phyloP scores from a whole-genome alignment of 2,329 filamentous ascomycete species.

The Cercospora berteroae region DNA sequence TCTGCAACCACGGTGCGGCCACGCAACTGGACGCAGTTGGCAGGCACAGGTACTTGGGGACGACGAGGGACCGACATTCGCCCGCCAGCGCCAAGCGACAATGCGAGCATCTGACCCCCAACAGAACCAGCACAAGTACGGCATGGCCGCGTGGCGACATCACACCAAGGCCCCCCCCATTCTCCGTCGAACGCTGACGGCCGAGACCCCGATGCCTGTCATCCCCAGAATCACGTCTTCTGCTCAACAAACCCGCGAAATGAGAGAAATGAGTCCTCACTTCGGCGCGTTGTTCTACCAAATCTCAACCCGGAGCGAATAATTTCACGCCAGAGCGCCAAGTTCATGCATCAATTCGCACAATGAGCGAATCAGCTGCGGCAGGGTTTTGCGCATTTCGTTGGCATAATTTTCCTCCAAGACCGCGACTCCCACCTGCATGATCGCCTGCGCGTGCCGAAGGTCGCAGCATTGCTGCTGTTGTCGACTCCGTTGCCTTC shows the following conservation, averaged over 20 bases:
- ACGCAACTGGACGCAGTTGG: neutral
- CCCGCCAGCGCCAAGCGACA: neutral
- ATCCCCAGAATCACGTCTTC: neutral
- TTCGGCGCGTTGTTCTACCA: neutral
- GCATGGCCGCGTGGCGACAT: neutral
- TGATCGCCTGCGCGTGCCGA: constrained; percentile 20
- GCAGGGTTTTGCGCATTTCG: constrained; percentile 20
- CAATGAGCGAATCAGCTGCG: constrained; percentile 26
- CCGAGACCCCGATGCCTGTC: neutral
- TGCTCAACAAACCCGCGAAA: neutral
- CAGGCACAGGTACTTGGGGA: neutral
- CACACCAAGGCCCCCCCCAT: neutral
- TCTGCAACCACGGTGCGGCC: neutral
- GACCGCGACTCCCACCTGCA: constrained; percentile 21
- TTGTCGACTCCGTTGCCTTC: neutral
- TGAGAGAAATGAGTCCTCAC: neutral
- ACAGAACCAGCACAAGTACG: neutral
- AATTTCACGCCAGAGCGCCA: constrained; percentile 16
- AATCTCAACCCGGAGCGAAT: neutral
- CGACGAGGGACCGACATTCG: neutral
- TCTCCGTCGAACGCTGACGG: neutral
- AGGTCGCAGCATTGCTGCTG: constrained; percentile 17
- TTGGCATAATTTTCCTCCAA: constrained; percentile 27
- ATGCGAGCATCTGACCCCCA: neutral
- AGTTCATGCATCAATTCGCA: constrained; percentile 27